Percentiles rank a stretch among this genome's conserved stretches.
Evolutionary conservation across 192 early-diverging fungal species (phyloP).

Genomic region (Coemansia sp.): DNA sequence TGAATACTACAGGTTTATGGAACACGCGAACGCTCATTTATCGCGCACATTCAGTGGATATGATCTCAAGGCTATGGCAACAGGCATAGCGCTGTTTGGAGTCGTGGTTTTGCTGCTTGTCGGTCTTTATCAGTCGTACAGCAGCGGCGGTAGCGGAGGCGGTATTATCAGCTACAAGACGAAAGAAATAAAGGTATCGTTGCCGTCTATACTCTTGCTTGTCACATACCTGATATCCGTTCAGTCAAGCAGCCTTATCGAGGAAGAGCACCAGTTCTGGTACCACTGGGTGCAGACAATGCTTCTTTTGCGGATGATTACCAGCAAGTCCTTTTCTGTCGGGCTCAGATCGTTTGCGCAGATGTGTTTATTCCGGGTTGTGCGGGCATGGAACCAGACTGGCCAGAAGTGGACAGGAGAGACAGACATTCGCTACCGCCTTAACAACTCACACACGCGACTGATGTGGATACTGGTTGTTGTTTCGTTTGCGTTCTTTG

Average conservation of each 20-base stretch:
- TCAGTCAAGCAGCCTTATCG: slow-evolving; percentile 70
- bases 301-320: slow-evolving; percentile 43
- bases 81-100: slow-evolving; percentile 34
- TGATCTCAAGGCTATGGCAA: slow-evolving; percentile 39
- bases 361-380: slow-evolving; percentile 41
- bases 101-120: slow-evolving; percentile 14
- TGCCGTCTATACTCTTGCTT: slow-evolving; percentile 35
- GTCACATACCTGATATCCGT: slow-evolving; percentile 59
- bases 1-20: slow-evolving; percentile 43
- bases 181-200: slow-evolving; percentile 8
- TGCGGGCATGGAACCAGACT: slow-evolving; percentile 52
- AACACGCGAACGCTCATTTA: slow-evolving; percentile 34
- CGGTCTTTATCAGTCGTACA: slow-evolving; percentile 17
- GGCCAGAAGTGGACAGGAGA: slow-evolving; percentile 48
- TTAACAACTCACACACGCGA: slow-evolving; percentile 15
- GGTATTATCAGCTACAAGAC: slow-evolving; percentile 15
- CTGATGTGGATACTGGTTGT: slow-evolving; percentile 38
- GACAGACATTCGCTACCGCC: slow-evolving; percentile 36
- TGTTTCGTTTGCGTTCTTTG: slow-evolving; percentile 9
- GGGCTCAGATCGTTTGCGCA: slow-evolving; percentile 21
- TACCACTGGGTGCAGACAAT: slow-evolving; percentile 71
- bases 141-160: slow-evolving; percentile 3
- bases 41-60: slow-evolving; percentile 50
- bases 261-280: slow-evolving; percentile 79
- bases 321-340: slow-evolving; percentile 7